Percentiles rank a stretch among this genome's conserved stretches.
Evolutionary conservation across 805 yeast species (phyloP).

Genomic region (Saturnispora sanitii): DNA sequence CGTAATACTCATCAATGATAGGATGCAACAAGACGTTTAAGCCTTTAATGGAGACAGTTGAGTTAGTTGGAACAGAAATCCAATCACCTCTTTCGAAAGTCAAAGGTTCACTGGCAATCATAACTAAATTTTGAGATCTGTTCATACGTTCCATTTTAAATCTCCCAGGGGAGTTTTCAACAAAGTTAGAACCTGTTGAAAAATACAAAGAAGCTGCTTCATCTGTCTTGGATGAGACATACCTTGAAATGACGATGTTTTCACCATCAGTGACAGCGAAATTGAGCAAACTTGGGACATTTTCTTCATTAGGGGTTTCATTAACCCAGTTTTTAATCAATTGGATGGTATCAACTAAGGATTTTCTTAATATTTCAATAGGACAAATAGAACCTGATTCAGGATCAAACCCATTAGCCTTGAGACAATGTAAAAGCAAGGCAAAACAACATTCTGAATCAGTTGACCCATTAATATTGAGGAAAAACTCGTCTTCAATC

Average conservation of each 20-base stretch:
- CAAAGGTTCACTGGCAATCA: slow-evolving; percentile 90
- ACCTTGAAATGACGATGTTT: slow-evolving; percentile 76
- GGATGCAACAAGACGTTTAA: slow-evolving; percentile 91
- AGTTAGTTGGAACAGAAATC: slow-evolving; percentile 94
- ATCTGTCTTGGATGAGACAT: slow-evolving; percentile 79
- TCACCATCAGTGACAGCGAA: slow-evolving; percentile 94
- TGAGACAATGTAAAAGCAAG: slow-evolving; percentile 66
- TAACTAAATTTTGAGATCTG: slow-evolving; percentile 87
- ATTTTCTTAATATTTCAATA: slow-evolving; percentile 51
- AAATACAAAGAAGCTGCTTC: slow-evolving; percentile 96
- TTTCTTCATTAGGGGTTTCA: slow-evolving; percentile 32
- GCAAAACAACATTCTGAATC: slow-evolving; percentile 96
- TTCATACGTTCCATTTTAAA: slow-evolving; percentile 91
- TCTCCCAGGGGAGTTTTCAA: slow-evolving; percentile 84
- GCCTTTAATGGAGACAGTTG: slow-evolving; percentile 67
- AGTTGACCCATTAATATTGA: slow-evolving; percentile 83
- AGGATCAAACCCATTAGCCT: slow-evolving; percentile 70
- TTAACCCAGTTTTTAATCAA: slow-evolving; percentile 72
- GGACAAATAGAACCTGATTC: slow-evolving; percentile 22
- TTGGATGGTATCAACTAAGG: slow-evolving; percentile 64
- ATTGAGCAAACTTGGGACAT: slow-evolving; percentile 78
- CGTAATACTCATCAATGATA: slow-evolving; percentile 79
- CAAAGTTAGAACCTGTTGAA: slow-evolving; percentile 85
- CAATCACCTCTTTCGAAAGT: slow-evolving; percentile 96
- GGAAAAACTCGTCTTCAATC: slow-evolving; percentile 70